Percentiles rank a stretch among this genome's conserved stretches.
These are phyloP conservation scores for Artemisia tridentata DNA, from an alignment of 129 eudicot species.

Conservation along the genomic window DNA sequence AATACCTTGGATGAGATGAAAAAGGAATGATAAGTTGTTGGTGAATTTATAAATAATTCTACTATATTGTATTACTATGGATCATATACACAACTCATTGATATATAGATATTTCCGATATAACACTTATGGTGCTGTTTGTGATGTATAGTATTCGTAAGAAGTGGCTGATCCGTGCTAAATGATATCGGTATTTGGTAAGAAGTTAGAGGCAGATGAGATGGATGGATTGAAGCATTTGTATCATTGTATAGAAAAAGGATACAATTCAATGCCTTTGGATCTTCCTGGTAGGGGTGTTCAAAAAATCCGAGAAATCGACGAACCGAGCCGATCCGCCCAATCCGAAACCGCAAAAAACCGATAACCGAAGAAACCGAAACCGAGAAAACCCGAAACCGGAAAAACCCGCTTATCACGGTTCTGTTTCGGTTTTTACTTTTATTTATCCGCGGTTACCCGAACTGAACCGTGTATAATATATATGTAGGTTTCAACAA, in stretches of 20 bases:
- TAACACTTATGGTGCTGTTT: background rate
- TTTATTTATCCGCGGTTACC: too few relatives aligned
- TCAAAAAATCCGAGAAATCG: too few relatives aligned
- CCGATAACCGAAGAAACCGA: too few relatives aligned
- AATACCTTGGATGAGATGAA: constrained; percentile 81
- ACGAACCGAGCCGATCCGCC: too few relatives aligned
- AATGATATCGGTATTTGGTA: constrained; percentile 62
- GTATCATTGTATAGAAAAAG: constrained; percentile 67
- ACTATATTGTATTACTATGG: background rate
- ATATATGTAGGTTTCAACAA: too few relatives aligned
- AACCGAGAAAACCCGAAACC: too few relatives aligned
- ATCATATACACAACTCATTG: background rate
- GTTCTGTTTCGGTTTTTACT: too few relatives aligned
- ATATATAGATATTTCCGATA: background rate
- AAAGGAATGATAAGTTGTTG: constrained; percentile 34
- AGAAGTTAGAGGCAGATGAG: constrained; percentile 33
- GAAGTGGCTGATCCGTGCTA: too few relatives aligned
- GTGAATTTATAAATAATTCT: background rate
- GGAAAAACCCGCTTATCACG: too few relatives aligned
- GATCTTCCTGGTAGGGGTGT: constrained; percentile 82
- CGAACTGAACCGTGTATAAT: too few relatives aligned
- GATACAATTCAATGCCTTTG: constrained; percentile 93
- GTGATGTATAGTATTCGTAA: constrained; percentile 51
- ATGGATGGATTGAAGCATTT: constrained; percentile 49
- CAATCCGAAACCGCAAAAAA: too few relatives aligned